Base-by-base conservation (phyloP, 768 basidiomycete genomes). In the Tephrocybe rancida region DNA sequence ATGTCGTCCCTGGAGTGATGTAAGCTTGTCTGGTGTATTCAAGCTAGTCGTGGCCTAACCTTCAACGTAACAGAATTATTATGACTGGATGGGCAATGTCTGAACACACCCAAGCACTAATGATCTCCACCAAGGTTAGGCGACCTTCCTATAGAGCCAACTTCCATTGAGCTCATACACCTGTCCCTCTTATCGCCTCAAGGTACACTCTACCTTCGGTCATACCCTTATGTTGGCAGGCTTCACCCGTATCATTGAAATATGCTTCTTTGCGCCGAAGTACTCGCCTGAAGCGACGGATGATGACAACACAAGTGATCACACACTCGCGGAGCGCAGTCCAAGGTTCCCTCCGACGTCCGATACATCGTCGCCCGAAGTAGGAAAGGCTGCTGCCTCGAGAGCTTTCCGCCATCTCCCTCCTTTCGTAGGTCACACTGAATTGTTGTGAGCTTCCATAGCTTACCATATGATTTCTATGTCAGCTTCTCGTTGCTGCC, bases 21-120 rank as follows among this genome's bases (percentile, higher is more conserved):
- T 94, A 54, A 62, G 83, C 69, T 1, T 13, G 5, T 18, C 19
- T 5, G 9, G 6, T 13, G 22, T 44, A 46, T 32, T 25, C 16
- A 1, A 4, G 26, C 14, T 30, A 41, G 29, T 44, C 41, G 9
- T 4, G 16, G 7, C 10, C 32, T 21, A 45, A 45, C 56, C 3
- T 24, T 21, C 6, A 32, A 6, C 4, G 54, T 13, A 35, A 30
- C 54, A 93, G 89, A 44, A 87, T 95, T 58, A 86, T 93, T 53
- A 75, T 97, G 54, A 97, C 95, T 0, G 95, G 95, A 5, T 96
- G 90, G 87, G 94, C 88, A 0, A 95, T 97, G 90, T 89, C 90
- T 0, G 86, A 91, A 39, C 95, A 97, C 59, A 83, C 83, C 0
- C 95, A 98, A 72, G 85, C 83, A 4, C 76, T 94, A 44, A 87